Conservation (phyloP, 139 green algal genomes). For the Spirogloea muscicola region DNA sequence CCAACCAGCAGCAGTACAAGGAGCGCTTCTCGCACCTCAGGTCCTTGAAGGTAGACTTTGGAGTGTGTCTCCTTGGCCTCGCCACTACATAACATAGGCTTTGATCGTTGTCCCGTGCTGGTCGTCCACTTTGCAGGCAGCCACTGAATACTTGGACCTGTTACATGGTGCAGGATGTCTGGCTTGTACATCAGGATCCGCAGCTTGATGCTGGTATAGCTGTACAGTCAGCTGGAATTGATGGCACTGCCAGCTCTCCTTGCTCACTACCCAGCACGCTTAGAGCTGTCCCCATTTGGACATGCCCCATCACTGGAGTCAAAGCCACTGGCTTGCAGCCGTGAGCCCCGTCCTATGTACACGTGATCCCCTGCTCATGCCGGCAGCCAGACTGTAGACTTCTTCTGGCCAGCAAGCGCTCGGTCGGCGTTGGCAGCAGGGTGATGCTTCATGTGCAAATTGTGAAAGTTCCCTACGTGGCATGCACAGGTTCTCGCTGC, state of each 20-base stretch:
- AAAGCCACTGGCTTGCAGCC: neutral
- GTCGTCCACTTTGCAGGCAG: neutral
- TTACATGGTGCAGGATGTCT: slow-evolving; percentile 19
- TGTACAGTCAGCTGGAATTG: neutral
- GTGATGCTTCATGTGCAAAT: neutral
- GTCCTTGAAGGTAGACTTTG: slow-evolving; percentile 15
- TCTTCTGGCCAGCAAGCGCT: neutral
- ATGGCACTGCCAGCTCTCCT: neutral
- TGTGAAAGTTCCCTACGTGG: neutral
- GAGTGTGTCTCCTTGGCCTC: neutral
- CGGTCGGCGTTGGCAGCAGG: neutral
- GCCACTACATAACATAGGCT: neutral
- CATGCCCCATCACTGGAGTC: slow-evolving; percentile 11
- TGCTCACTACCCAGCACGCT: neutral
- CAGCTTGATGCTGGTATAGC: neutral
- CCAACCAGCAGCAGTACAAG: slow-evolving; percentile 13
- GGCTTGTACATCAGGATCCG: neutral
- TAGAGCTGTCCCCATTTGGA: neutral
- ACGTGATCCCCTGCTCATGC: neutral
- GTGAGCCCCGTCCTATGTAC: slow-evolving; percentile 2
- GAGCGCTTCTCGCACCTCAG: slow-evolving; percentile 12
- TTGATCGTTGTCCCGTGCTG: neutral
- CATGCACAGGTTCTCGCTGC: slow-evolving; percentile 1
- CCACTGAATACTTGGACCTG: neutral
- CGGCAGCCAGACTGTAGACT: neutral